Base-by-base conservation (phyloP, 352 stramenopile genomes). In the Globisporangium nodosum region DNA sequence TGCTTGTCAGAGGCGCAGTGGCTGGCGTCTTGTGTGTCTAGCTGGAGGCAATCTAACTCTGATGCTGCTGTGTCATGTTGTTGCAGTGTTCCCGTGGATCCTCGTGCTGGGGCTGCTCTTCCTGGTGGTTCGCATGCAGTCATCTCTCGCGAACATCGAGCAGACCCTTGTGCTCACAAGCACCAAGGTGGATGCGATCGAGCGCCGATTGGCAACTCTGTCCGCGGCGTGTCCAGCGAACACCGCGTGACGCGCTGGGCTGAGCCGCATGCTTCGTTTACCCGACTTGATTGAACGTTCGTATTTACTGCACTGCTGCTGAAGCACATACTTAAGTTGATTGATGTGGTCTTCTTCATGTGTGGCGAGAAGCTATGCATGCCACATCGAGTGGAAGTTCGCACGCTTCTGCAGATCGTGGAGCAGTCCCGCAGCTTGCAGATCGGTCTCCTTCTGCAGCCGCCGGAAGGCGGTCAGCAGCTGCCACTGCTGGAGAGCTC, bases 131-230 rank as follows among this genome's bases (percentile, higher is more conserved):
- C 70, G 70, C 27, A 60, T 92, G 39, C 76, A 89, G 60, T 63
- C 62, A 58, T 78, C 78, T 35, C 60, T 92, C 43, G 69, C 66
- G n/a, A 84, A 61, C 12, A 86, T 92, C 31, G 78, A 92, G 46
- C 55, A 66, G 6, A 62, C 69, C n/a, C 68, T 90, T 30, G 15
- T 70, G 51, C 40, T 68, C 15, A 86, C 77, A 35, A 76, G 69
- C 15, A 20, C 73, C 33, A 63, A 74, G 27, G 66, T 85, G 46
- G 21, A 56, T 16, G 61, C 72, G 7, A 64, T 85, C 12, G 64
- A 85, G 45, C 59, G 47, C 39, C 62, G 74, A 5, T 56, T 81
- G 12, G 47, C n/a, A 7, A 46, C 51, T 35, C 30, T 68, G 37
- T 37, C 47, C 5, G 18, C 63, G 13, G 59, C 57, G 18, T 80